phyloP scores from a whole-genome alignment of 2,329 filamentous ascomycete genomes.

The Xylaria polymorpha region DNA sequence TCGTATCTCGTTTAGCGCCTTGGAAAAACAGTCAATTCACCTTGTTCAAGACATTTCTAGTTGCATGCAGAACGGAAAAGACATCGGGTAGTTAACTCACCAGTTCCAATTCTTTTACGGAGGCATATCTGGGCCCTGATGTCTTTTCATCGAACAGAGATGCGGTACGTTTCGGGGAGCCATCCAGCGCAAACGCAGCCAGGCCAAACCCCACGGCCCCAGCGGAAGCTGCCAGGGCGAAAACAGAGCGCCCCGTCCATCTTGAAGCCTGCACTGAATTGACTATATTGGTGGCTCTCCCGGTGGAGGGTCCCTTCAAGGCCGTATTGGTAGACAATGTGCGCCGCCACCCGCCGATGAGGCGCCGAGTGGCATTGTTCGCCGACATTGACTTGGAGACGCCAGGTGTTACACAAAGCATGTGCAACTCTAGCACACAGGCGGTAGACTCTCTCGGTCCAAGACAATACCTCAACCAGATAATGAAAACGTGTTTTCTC shows the following conservation, averaged over 20 bases:
- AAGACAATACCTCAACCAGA: background rate
- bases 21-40: constrained; percentile 17
- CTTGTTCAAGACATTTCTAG: background rate
- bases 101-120: constrained; percentile 61
- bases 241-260: constrained; percentile 50
- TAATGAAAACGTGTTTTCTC: background rate
- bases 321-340: constrained; percentile 24
- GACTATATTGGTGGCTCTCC: constrained; percentile 5
- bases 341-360: constrained; percentile 29
- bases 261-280: constrained; percentile 31
- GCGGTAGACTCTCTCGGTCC: background rate
- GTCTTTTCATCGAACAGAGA: constrained; percentile 48
- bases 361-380: constrained; percentile 33
- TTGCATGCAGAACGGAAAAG: background rate
- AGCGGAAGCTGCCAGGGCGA: constrained; percentile 48
- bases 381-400: constrained; percentile 31
- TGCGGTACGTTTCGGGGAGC: constrained; percentile 41
- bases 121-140: constrained; percentile 57
- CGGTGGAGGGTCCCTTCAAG: constrained; percentile 28
- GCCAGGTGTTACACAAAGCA: constrained; percentile 22
- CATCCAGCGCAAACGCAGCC: constrained; percentile 44
- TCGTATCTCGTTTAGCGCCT: constrained; percentile 69
- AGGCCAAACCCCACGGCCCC: constrained; percentile 49
- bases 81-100: constrained; percentile 51
- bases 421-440: background rate